These are phyloP conservation scores for Oryza longistaminata DNA, from an alignment of 176 grass and related monocot genomes.

Conservation along the genomic window DNA sequence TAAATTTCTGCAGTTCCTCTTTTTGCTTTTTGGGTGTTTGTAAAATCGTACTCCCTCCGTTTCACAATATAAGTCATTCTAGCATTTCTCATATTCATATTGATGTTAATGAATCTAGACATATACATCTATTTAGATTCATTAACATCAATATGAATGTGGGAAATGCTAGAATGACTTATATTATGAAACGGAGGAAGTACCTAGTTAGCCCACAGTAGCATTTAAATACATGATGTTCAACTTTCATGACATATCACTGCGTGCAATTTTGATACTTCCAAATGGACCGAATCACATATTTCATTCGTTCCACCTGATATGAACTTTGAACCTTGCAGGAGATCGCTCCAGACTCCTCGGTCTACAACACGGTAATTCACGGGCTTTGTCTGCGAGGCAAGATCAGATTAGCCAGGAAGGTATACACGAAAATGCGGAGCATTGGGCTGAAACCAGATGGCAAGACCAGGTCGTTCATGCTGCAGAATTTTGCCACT, in stretches of 20 bases:
- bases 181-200: too few species aligned
- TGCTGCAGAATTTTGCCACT: conserved; percentile 60
- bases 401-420: conserved; percentile 60
- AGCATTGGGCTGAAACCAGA: conserved; percentile 69
- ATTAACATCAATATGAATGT: too few species aligned
- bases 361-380: conserved; percentile 69
- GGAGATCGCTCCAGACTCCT: conserved; percentile 57
- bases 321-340: conserved; percentile 29
- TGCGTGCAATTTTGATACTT: neutral
- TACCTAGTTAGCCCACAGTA: too few species aligned
- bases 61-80: too few species aligned
- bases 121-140: too few species aligned
- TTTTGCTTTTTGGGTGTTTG: neutral
- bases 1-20: neutral
- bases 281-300: neutral
- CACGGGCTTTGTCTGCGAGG: conserved; percentile 78
- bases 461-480: conserved; percentile 72
- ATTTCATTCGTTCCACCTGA: neutral
- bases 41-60: too few species aligned
- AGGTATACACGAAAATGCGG: conserved; percentile 59
- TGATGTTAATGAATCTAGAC: too few species aligned
- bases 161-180: too few species aligned
- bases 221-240: neutral
- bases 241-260: neutral
- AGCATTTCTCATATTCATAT: too few species aligned